phyloP scores from a whole-genome alignment of 768 basidiomycete species.

The Lentinula guzmanii region DNA sequence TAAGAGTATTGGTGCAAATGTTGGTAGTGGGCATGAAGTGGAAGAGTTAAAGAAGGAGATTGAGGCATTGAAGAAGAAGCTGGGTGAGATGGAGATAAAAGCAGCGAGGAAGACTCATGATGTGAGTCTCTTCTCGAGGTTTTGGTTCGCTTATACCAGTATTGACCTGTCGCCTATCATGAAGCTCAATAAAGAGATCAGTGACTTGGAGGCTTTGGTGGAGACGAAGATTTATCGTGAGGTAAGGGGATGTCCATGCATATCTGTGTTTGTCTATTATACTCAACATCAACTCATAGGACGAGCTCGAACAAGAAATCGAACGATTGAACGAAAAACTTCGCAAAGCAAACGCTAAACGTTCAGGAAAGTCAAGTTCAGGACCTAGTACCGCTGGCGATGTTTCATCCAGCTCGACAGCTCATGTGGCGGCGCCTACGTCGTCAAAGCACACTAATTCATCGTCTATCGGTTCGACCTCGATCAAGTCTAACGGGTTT shows the following conservation, averaged over 20 bases:
- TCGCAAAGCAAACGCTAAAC: conserved; percentile 51
- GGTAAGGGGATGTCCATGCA: conserved; percentile 25
- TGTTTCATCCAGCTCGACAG: conserved; percentile 6
- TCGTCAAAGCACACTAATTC: conserved; percentile 14
- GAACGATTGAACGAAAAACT: conserved; percentile 72
- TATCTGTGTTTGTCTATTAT: neutral
- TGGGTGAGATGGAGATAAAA: conserved; percentile 71
- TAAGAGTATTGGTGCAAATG: neutral
- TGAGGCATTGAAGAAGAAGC: conserved; percentile 65
- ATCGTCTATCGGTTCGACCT: conserved; percentile 13
- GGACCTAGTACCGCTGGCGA: neutral
- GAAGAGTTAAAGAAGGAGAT: conserved; percentile 41
- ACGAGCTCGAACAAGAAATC: conserved; percentile 83
- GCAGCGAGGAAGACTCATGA: conserved; percentile 63
- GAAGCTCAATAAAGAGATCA: conserved; percentile 87
- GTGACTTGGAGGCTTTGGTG: conserved; percentile 88
- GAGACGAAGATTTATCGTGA: conserved; percentile 95
- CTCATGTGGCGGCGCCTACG: neutral
- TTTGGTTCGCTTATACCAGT: neutral
- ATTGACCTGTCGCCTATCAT: neutral
- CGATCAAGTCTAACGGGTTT: conserved; percentile 10
- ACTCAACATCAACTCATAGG: conserved; percentile 31
- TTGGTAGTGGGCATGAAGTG: conserved; percentile 21
- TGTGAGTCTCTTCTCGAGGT: conserved; percentile 31
- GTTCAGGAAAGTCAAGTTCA: conserved; percentile 36